Conservation (phyloP, 257 asterid genomes). For the Fraxinus quadrangulata region DNA sequence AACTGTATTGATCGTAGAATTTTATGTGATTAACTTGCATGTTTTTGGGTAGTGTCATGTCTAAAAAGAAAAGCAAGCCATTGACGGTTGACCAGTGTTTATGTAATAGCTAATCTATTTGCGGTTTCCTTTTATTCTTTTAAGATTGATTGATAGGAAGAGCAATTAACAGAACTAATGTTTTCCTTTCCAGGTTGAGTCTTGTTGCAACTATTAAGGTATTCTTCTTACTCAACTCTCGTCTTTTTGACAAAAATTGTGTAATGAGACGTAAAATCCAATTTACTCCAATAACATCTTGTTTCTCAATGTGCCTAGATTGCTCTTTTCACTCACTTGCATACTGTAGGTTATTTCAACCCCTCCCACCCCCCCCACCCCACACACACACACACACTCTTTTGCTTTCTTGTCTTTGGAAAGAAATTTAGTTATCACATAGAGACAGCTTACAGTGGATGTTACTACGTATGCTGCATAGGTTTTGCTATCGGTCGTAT, state of each 20-base stretch:
- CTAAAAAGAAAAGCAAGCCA: too few relatives aligned
- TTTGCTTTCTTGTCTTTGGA: not conserved
- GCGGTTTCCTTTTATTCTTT: slow-evolving; percentile 2
- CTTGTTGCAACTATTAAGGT: slow-evolving; percentile 91
- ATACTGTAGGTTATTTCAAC: not conserved
- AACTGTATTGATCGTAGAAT: too few relatives aligned
- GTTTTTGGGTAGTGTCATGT: too few relatives aligned
- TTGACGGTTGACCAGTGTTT: not conserved
- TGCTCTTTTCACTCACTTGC: not conserved
- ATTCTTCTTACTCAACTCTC: slow-evolving; percentile 12
- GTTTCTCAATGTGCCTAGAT: not conserved
- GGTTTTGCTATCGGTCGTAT: not conserved
- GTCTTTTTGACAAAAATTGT: not conserved
- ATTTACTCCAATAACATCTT: not conserved
- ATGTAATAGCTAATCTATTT: not conserved
- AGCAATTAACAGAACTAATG: slow-evolving; percentile 17
- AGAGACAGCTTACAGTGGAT: not conserved
- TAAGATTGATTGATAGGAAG: not conserved
- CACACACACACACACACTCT: too few relatives aligned
- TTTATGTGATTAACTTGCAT: too few relatives aligned
- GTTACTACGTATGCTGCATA: not conserved
- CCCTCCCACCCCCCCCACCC: not conserved
- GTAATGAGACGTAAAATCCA: not conserved
- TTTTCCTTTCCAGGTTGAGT: slow-evolving; percentile 65
- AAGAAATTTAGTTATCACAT: not conserved